These are phyloP conservation scores for Coemansia sp. DNA, from an alignment of 192 early-diverging fungal species.

Conservation along the genomic window DNA sequence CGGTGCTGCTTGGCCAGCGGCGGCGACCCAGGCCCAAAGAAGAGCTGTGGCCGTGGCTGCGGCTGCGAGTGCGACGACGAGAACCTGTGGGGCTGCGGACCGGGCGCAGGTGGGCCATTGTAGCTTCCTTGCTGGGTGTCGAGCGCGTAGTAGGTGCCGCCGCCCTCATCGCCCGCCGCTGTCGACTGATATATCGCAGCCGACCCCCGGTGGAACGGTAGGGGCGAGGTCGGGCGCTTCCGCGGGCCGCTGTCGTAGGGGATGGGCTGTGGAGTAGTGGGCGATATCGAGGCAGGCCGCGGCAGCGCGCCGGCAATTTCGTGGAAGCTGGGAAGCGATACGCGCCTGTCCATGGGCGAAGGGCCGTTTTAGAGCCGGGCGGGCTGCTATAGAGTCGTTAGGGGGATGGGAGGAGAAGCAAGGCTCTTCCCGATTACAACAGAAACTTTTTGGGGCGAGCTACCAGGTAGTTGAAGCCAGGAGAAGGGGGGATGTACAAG, in stretches of 20 bases:
- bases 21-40: too few relatives aligned
- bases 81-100: conserved; percentile 10
- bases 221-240: background rate
- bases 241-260: conserved; percentile 8
- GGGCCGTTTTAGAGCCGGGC: too few relatives aligned
- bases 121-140: conserved; percentile 5
- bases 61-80: conserved; percentile 7
- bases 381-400: too few relatives aligned
- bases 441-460: too few relatives aligned
- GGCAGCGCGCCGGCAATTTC: conserved; percentile 39
- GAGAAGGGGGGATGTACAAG: too few relatives aligned
- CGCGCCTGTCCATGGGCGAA: conserved; percentile 36
- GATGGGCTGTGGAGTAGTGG: conserved; percentile 18
- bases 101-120: conserved; percentile 5
- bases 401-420: too few relatives aligned
- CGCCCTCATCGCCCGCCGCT: too few relatives aligned
- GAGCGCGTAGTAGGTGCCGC: conserved; percentile 6
- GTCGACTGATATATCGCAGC: too few relatives aligned
- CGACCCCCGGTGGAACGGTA: too few relatives aligned
- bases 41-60: background rate
- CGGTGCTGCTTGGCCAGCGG: background rate
- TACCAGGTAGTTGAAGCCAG: too few relatives aligned
- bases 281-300: conserved; percentile 4
- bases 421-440: too few relatives aligned
- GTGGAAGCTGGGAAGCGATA: conserved; percentile 39